phyloP scores from a whole-genome alignment of 2,329 filamentous ascomycete genomes.

The Hymenoscyphus albidus region DNA sequence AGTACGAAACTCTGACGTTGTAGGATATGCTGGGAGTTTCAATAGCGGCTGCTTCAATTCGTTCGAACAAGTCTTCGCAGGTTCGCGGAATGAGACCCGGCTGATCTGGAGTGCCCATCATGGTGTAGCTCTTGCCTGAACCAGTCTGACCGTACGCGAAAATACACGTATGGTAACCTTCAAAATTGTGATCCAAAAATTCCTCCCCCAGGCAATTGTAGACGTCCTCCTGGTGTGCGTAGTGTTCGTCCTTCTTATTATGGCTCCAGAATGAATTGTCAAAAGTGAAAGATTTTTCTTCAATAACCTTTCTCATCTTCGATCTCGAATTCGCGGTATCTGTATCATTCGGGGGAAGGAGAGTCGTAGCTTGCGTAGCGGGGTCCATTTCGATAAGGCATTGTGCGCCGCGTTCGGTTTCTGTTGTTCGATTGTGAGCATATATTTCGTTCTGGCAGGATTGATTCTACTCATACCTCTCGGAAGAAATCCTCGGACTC shows the following conservation, averaged over 20 bases:
- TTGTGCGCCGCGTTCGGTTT: conserved; percentile 73
- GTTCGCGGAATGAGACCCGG: conserved; percentile 92
- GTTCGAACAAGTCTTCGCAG: conserved; percentile 91
- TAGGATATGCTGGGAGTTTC: conserved; percentile 91
- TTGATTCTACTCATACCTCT: conserved; percentile 52
- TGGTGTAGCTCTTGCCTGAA: conserved; percentile 96
- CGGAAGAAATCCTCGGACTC: conserved; percentile 74
- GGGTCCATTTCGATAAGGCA: conserved; percentile 94
- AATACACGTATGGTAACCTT: conserved; percentile 98
- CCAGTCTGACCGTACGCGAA: conserved; percentile 98
- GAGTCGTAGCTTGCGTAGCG: conserved; percentile 75
- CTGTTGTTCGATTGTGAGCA: conserved; percentile 44
- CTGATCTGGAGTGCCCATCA: conserved; percentile 85
- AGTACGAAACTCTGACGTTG: conserved; percentile 96
- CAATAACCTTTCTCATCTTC: conserved; percentile 68
- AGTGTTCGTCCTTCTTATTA: conserved; percentile 72
- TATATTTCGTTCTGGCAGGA: background rate
- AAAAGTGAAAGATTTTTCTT: conserved; percentile 91
- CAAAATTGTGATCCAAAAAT: conserved; percentile 98
- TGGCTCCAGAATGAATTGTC: conserved; percentile 99
- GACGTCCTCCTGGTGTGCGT: conserved; percentile 87
- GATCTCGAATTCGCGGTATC: conserved; percentile 52
- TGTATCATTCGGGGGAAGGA: conserved; percentile 63
- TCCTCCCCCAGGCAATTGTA: conserved; percentile 94
- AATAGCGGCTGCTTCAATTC: conserved; percentile 70